A percentile compares a stretch with the other conserved stretches of the same genome.
Conservation (phyloP, 495 filamentous ascomycete species). For the Xylaria nigripes region DNA sequence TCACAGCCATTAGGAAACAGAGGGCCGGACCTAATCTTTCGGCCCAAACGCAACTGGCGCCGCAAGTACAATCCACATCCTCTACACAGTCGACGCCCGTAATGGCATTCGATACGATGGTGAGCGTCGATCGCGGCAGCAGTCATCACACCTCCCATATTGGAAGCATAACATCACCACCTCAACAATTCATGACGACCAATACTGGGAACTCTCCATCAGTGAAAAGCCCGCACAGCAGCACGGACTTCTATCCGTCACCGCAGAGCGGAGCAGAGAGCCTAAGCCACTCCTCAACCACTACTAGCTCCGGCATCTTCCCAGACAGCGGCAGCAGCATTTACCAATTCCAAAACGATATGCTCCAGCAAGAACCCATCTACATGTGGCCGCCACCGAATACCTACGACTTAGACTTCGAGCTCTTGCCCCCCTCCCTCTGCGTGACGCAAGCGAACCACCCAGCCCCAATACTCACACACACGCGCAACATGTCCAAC, state of each 20-base stretch:
- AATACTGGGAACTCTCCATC: not conserved
- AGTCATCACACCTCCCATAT: not conserved
- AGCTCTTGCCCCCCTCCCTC: not conserved
- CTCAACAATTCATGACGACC: not conserved
- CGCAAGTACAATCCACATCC: not conserved
- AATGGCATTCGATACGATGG: not conserved
- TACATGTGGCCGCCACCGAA: not conserved
- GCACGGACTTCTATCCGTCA: not conserved
- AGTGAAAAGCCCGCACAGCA: not conserved
- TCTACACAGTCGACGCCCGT: not conserved
- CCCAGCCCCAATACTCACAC: constrained; percentile 17
- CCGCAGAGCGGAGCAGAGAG: not conserved
- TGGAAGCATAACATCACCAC: not conserved
- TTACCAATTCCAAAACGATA: not conserved
- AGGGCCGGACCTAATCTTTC: not conserved
- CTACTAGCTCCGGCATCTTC: no score
- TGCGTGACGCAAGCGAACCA: not conserved
- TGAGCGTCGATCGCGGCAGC: not conserved
- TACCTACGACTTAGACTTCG: not conserved
- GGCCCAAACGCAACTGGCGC: not conserved
- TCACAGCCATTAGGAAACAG: constrained; percentile 31
- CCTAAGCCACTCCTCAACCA: no score
- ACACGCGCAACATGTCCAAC: constrained; percentile 12
- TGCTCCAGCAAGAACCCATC: not conserved
- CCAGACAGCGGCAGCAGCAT: no score